Conservation (phyloP, 371 early-diverging fungal genomes). For the Furculomyces boomerangus region DNA sequence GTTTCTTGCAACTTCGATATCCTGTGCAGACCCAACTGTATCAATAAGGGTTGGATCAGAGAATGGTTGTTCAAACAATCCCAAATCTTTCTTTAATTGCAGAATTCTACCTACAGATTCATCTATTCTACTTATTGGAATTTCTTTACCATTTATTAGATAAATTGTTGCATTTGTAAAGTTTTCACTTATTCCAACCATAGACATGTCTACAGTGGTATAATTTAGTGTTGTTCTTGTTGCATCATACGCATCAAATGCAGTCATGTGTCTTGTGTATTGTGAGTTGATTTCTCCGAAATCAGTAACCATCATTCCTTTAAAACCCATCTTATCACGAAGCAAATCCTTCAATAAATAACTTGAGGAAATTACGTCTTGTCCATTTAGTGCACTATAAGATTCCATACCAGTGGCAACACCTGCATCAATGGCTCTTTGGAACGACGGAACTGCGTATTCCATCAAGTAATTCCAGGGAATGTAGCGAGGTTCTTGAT, state of each 20-base stretch:
- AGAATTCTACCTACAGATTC: constrained; percentile 30
- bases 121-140: constrained; percentile 26
- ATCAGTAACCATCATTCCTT: constrained; percentile 45
- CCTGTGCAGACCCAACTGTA: constrained; percentile 13
- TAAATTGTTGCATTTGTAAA: constrained; percentile 24
- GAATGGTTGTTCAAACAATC: constrained; percentile 24
- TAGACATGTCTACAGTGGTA: constrained; percentile 44
- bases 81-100: constrained; percentile 38
- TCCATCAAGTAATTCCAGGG: constrained; percentile 37
- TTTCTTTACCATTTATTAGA: constrained; percentile 19
- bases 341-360: constrained; percentile 34
- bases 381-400: constrained; percentile 45
- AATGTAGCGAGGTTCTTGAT: constrained; percentile 36
- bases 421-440: constrained; percentile 40
- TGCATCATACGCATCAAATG: constrained; percentile 26
- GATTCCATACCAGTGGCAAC: constrained; percentile 49
- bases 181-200: constrained; percentile 33
- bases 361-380: constrained; percentile 33
- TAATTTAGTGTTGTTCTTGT: constrained; percentile 19
- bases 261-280: constrained; percentile 29
- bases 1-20: constrained; percentile 9
- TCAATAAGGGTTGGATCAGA: constrained; percentile 4
- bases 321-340: constrained; percentile 33
- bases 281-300: constrained; percentile 43
- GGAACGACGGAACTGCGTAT: constrained; percentile 40